phyloP scores from a whole-genome alignment of 2,329 filamentous ascomycete species.

The Monosporascus sp. region DNA sequence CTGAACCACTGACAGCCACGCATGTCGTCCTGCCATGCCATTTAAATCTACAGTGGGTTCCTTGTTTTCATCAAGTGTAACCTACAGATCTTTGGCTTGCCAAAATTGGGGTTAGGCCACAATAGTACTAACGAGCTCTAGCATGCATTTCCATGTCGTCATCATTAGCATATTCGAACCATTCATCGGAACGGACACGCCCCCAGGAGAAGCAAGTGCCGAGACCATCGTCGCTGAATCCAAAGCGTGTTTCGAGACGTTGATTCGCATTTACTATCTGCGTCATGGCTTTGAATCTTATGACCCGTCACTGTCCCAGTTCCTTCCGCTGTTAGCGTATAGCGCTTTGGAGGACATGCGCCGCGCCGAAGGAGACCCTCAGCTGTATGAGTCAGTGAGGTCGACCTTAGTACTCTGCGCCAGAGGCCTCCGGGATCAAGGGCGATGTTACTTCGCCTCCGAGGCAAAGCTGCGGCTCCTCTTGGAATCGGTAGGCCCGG shows the following conservation, averaged over 20 bases:
- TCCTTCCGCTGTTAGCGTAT: constrained; percentile 16
- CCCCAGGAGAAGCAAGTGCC: constrained; percentile 6
- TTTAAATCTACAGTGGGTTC: constrained; percentile 31
- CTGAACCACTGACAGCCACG: constrained; percentile 19
- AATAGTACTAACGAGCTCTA: constrained; percentile 7
- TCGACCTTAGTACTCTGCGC: constrained; percentile 21
- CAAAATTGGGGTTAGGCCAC: neutral
- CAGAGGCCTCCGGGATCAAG: constrained; percentile 21
- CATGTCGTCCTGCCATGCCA: constrained; percentile 29
- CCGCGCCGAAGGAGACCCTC: constrained; percentile 2
- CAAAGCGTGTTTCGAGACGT: constrained; percentile 19
- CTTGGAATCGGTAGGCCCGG: constrained; percentile 10
- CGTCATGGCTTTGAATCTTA: constrained; percentile 25
- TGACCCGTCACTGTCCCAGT: constrained; percentile 14
- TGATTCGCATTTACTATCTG: constrained; percentile 26
- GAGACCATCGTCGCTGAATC: constrained; percentile 12
- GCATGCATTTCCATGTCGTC: constrained; percentile 33
- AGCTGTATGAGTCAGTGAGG: constrained; percentile 9
- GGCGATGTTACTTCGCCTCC: constrained; percentile 17
- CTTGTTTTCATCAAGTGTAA: neutral
- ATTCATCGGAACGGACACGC: constrained; percentile 8
- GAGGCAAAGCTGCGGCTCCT: constrained; percentile 16
- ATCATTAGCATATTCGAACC: constrained; percentile 28
- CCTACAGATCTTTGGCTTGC: neutral
- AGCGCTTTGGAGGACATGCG: constrained; percentile 11